phyloP scores from a whole-genome alignment of 805 yeast species.

The Wickerhamomyces bovis region DNA sequence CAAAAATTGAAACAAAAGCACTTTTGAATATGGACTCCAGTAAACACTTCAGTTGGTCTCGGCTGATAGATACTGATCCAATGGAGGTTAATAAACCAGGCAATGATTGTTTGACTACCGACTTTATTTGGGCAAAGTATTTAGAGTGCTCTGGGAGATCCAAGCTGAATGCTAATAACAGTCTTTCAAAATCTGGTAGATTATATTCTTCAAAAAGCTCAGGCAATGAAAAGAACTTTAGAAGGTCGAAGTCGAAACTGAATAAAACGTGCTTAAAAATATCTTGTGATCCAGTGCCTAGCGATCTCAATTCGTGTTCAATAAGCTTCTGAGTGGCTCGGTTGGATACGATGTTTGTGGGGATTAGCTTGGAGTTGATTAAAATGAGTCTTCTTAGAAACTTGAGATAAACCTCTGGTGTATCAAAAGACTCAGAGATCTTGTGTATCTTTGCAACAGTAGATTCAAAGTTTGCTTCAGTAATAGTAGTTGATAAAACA shows the following conservation, averaged over 20 bases:
- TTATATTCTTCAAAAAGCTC: conserved; percentile 26
- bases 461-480: conserved; percentile 33
- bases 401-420: conserved; percentile 28
- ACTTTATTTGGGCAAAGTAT: conserved; percentile 6
- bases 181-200: conserved; percentile 19
- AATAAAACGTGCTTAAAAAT: conserved; percentile 9
- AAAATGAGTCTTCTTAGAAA: conserved; percentile 29
- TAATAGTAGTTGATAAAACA: conserved; percentile 41
- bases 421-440: conserved; percentile 31
- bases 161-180: conserved; percentile 15
- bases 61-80: neutral
- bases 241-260: conserved; percentile 23
- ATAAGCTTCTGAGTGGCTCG: conserved; percentile 14
- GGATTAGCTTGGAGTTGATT: conserved; percentile 24
- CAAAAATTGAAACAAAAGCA: conserved; percentile 3
- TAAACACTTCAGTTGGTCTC: neutral
- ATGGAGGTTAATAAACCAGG: conserved; percentile 9
- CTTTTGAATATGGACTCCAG: conserved; percentile 1
- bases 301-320: conserved; percentile 20
- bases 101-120: conserved; percentile 8
- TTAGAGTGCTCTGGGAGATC: conserved; percentile 5
- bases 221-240: conserved; percentile 25
- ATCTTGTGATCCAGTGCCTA: conserved; percentile 12
- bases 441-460: conserved; percentile 40
- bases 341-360: conserved; percentile 18